Percentiles rank a stretch among this genome's conserved stretches.
Evolutionary conservation across 2,329 filamentous ascomycete species (phyloP).

Genomic region (Aspergillus tanneri): DNA sequence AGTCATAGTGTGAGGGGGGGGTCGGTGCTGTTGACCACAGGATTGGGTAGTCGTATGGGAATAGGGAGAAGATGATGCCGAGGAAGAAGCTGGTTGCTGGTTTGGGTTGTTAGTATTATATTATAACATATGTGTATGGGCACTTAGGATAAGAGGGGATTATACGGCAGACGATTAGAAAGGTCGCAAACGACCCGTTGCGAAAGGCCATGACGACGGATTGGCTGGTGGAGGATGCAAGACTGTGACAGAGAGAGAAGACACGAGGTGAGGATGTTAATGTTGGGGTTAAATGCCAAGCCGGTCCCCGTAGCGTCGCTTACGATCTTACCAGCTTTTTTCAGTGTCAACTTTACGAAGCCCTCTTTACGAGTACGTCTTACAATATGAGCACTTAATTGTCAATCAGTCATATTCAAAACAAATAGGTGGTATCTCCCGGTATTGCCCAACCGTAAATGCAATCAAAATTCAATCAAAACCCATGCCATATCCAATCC

Average conservation of each 20-base stretch:
- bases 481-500: conserved; percentile 6
- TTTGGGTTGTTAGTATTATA: conserved; percentile 4
- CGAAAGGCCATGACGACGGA: conserved; percentile 35
- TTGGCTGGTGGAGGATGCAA: background rate
- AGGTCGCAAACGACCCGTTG: conserved; percentile 79
- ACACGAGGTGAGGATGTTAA: conserved; percentile 14
- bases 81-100: conserved; percentile 93
- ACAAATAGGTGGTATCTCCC: conserved; percentile 35
- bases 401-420: conserved; percentile 8
- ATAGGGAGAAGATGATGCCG: conserved; percentile 91
- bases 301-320: background rate
- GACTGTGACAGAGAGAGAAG: conserved; percentile 9
- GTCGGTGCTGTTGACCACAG: conserved; percentile 47
- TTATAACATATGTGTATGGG: conserved; percentile 8
- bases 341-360: no score
- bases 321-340: no score
- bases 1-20: conserved; percentile 67
- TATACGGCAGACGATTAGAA: conserved; percentile 93
- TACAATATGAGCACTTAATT: no score
- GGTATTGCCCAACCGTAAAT: conserved; percentile 27
- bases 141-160: conserved; percentile 39
- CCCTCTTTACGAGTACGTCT: no score
- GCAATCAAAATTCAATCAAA: conserved; percentile 13
- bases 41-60: conserved; percentile 73
- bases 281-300: background rate